Base-by-base conservation (phyloP, 2,329 filamentous ascomycete species). In the Penicillium sp. region DNA sequence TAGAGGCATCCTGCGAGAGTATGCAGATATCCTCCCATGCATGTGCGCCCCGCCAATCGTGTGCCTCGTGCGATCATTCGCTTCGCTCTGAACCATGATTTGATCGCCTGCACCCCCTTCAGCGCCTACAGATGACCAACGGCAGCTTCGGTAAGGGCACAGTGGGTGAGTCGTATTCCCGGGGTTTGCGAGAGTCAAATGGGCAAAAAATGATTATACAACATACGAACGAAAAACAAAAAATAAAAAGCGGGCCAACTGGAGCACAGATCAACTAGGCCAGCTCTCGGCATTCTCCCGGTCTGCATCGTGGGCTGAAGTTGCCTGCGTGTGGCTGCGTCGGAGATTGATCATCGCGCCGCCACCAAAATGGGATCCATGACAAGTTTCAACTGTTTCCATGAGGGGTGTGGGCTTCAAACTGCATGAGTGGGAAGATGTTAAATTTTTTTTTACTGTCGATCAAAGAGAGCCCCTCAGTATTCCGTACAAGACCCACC, bases 271-370 rank as follows among this genome's bases (percentile, higher is more conserved):
- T 56, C 57, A 62, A 61, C 52, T 52, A 47, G 32, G 38, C 41
- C 50, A 48, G 43, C 47, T 35, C 60, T 58, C 62, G 61, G 62
- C 58, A 64, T 62, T 58, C 55, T 53, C 56, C 57, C 57, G 59
- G 61, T 51, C 57, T 62, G 60, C 56, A 58, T 48, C 49, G 51
- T 55, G 50, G 55, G 45, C 53, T 57, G 39, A 47, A 48, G 47
- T 57, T 48, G 55, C 55, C 55, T 57, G 52, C 44, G 51, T 57
- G 47, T 57, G 55, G 55, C 55, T 57, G 55, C 55, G 36, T 57
- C 51, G 38, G 52, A 57, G 47, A 57, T 55, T 55, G 54, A 59
- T 57, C 57, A 57, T 30, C 50, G 47, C 18, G 45, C 46, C 43
- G 53, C 56, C 56, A 48, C 49, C 7, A 34, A 47, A 36, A 44